Evolutionary conservation across 1,284 basidiomycete genomes (phyloP).

Genomic region (Melampsora americana): DNA sequence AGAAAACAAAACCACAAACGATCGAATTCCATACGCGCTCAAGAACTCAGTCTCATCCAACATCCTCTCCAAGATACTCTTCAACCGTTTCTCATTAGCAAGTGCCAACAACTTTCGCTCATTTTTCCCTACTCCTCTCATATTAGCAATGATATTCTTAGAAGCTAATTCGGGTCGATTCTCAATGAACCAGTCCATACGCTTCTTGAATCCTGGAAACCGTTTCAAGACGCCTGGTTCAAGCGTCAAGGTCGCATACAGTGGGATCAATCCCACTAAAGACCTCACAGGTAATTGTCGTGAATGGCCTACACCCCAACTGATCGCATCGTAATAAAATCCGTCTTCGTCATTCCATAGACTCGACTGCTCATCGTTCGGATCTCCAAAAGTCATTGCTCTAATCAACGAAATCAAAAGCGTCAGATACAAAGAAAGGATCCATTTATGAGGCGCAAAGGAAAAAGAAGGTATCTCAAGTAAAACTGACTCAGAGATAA

Average conservation of each 20-base stretch:
- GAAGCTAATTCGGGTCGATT: constrained; percentile 79
- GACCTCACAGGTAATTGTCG: constrained; percentile 89
- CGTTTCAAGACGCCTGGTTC: constrained; percentile 83
- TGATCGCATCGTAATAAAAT: constrained; percentile 96
- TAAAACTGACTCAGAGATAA: constrained; percentile 70
- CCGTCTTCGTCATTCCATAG: constrained; percentile 96
- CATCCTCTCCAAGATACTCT: constrained; percentile 90
- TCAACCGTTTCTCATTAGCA: constrained; percentile 82
- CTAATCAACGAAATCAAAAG: constrained; percentile 2
- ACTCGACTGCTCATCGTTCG: constrained; percentile 68
- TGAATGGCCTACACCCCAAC: constrained; percentile 64
- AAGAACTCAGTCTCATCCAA: constrained; percentile 93
- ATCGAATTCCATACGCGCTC: constrained; percentile 88
- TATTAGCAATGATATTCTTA: constrained; percentile 75
- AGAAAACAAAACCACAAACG: constrained; percentile 60
- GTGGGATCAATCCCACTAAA: constrained; percentile 89
- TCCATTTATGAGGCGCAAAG: background rate
- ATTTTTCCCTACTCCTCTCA: constrained; percentile 69
- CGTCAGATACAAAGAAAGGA: background rate
- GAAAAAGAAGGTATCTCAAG: background rate
- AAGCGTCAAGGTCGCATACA: constrained; percentile 88
- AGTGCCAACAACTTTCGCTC: constrained; percentile 84
- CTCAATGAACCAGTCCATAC: constrained; percentile 97
- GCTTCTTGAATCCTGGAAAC: constrained; percentile 95
- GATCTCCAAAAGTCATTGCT: constrained; percentile 86